These are phyloP conservation scores for Erucastrum elatum DNA, from an alignment of 345 rosid species.

Conservation along the genomic window DNA sequence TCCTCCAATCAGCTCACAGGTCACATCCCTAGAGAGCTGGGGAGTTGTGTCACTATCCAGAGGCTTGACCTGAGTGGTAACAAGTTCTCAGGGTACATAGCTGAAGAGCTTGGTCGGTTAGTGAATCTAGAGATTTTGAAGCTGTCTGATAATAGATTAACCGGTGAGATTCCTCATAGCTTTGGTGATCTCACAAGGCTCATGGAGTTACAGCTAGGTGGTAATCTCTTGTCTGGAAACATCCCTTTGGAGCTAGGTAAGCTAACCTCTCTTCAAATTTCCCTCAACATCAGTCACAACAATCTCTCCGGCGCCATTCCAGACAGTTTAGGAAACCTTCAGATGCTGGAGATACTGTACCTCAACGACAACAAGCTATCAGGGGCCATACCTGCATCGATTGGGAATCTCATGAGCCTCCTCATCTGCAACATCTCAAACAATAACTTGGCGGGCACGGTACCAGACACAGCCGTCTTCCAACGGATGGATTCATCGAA, in stretches of 20 bases:
- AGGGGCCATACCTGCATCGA: conserved; percentile 66
- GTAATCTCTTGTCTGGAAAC: conserved; percentile 61
- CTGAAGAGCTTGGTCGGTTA: conserved; percentile 65
- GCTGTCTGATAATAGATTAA: conserved; percentile 68
- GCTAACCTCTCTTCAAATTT: conserved; percentile 73
- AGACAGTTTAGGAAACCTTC: conserved; percentile 63
- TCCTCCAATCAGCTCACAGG: conserved; percentile 76
- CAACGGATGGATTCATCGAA: conserved; percentile 63
- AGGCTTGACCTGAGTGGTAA: conserved; percentile 88
- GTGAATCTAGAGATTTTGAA: conserved; percentile 71
- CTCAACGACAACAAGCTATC: conserved; percentile 70
- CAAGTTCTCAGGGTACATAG: conserved; percentile 52
- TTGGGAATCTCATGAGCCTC: conserved; percentile 72
- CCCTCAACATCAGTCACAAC: conserved; percentile 78
- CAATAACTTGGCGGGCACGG: conserved; percentile 63
- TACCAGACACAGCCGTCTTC: conserved; percentile 63
- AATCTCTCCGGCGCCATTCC: conserved; percentile 68
- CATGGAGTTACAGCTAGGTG: conserved; percentile 86
- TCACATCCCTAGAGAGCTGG: conserved; percentile 59
- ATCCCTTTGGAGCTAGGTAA: conserved; percentile 65
- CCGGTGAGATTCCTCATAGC: conserved; percentile 58
- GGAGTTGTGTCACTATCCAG: conserved; percentile 66
- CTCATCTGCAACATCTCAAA: conserved; percentile 77
- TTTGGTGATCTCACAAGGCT: conserved; percentile 63
- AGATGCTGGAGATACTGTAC: conserved; percentile 70